A percentile compares a stretch with the other conserved stretches of the same genome.
These are phyloP conservation scores for Boletellus emodensis DNA, from an alignment of 768 basidiomycete genomes.

Conservation along the genomic window DNA sequence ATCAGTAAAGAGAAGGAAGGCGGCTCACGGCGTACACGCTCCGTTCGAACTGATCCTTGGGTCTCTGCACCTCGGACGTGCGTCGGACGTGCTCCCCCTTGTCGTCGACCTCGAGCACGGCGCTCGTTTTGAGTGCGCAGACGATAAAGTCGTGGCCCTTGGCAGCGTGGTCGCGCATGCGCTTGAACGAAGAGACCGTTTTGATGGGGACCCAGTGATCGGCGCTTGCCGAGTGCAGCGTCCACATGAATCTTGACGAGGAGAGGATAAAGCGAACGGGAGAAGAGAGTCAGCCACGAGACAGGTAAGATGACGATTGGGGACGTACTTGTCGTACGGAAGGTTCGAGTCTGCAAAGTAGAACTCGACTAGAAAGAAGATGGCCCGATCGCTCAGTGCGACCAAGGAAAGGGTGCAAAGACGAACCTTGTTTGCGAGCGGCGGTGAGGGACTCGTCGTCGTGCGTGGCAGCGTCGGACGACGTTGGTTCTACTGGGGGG, in stretches of 20 bases:
- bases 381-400: not conserved
- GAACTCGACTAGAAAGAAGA: conserved; percentile 68
- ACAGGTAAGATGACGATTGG: not conserved
- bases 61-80: conserved; percentile 68
- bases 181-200: conserved; percentile 89
- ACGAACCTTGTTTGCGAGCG: conserved; percentile 55
- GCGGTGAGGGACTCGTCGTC: conserved; percentile 43
- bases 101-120: conserved; percentile 69
- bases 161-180: conserved; percentile 72
- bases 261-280: too few species aligned
- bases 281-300: not conserved
- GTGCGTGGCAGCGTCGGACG: conserved; percentile 17
- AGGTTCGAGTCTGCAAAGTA: conserved; percentile 97
- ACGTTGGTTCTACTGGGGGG: conserved; percentile 1
- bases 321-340: conserved; percentile 74
- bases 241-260: conserved; percentile 84
- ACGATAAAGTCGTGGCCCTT: conserved; percentile 67
- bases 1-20: conserved; percentile 22
- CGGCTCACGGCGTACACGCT: conserved; percentile 81
- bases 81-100: conserved; percentile 71
- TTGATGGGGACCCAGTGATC: conserved; percentile 90
- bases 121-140: conserved; percentile 53
- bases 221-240: conserved; percentile 70
- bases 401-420: not conserved
- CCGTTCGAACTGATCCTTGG: conserved; percentile 74